Evolutionary conservation across 2,329 filamentous ascomycete species (phyloP).

Genomic region (Pestalotiopsis sp.): DNA sequence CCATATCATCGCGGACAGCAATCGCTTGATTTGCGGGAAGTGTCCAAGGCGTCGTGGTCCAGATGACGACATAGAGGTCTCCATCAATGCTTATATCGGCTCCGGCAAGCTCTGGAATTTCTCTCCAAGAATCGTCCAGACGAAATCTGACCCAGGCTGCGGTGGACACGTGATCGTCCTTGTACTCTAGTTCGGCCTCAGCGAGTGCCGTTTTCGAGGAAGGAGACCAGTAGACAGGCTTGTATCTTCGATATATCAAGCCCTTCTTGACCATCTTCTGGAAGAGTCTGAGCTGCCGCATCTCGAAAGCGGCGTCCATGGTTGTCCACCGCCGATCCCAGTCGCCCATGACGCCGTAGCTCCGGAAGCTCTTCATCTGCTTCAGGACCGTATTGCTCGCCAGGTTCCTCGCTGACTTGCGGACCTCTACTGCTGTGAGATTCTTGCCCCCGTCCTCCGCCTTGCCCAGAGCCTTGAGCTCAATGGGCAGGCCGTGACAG

Average conservation of each 20-base stretch:
- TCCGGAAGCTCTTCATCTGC: slow-evolving; percentile 74
- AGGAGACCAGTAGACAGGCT: slow-evolving; percentile 86
- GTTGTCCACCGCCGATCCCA: slow-evolving; percentile 80
- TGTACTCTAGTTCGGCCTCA: slow-evolving; percentile 84
- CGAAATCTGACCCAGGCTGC: slow-evolving; percentile 83
- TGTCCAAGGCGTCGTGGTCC: slow-evolving; percentile 99
- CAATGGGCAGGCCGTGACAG: slow-evolving; percentile 95
- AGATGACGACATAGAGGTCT: slow-evolving; percentile 80
- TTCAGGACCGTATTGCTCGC: slow-evolving; percentile 69
- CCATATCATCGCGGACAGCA: slow-evolving; percentile 74
- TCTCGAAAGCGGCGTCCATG: slow-evolving; percentile 76
- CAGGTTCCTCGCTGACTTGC: slow-evolving; percentile 65
- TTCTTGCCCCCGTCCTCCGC: slow-evolving; percentile 35
- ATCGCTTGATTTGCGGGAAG: slow-evolving; percentile 91
- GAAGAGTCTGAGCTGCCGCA: slow-evolving; percentile 75
- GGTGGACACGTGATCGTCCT: slow-evolving; percentile 71
- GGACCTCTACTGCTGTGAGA: slow-evolving; percentile 60
- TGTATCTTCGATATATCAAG: slow-evolving; percentile 76
- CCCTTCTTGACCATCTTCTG: slow-evolving; percentile 73
- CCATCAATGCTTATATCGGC: slow-evolving; percentile 45
- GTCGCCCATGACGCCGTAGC: slow-evolving; percentile 79
- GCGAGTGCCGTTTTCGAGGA: slow-evolving; percentile 79
- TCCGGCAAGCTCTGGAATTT: slow-evolving; percentile 36
- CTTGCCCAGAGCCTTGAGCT: slow-evolving; percentile 84
- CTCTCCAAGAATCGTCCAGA: slow-evolving; percentile 51